phyloP scores from a whole-genome alignment of 192 early-diverging fungal species.

The Funneliformis mosseae region DNA sequence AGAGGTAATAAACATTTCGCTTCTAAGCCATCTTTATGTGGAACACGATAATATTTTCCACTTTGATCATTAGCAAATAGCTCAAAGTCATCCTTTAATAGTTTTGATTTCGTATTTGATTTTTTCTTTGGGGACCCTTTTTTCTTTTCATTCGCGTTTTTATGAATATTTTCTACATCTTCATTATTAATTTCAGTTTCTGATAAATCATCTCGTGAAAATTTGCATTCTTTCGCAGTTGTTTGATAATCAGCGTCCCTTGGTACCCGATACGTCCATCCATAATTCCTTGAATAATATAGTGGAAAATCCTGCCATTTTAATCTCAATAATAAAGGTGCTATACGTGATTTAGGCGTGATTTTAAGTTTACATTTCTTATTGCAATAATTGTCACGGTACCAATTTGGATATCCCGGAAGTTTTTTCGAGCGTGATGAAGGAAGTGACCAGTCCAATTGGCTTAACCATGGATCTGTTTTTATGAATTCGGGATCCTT shows the following conservation, averaged over 20 bases:
- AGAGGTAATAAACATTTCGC: constrained; percentile 84
- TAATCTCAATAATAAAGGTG: constrained; percentile 81
- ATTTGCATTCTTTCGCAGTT: constrained; percentile 28
- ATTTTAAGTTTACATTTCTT: constrained; percentile 63
- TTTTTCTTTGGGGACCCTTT: background rate
- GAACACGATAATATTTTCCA: constrained; percentile 69
- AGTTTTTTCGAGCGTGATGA: constrained; percentile 50
- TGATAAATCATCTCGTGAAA: constrained; percentile 25
- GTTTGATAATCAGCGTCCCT: constrained; percentile 39
- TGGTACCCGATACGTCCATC: constrained; percentile 85
- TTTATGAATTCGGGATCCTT: constrained; percentile 36
- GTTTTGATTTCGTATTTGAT: background rate
- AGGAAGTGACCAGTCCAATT: constrained; percentile 74
- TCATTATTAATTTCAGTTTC: constrained; percentile 7
- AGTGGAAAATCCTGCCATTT: constrained; percentile 85
- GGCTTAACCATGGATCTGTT: constrained; percentile 78
- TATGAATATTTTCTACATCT: background rate
- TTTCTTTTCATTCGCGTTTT: background rate
- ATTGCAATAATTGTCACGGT: constrained; percentile 72
- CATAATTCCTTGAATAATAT: constrained; percentile 62
- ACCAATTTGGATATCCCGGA: constrained; percentile 77
- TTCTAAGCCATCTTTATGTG: constrained; percentile 83
- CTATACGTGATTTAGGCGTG: constrained; percentile 67
- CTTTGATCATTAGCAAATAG: constrained; percentile 47
- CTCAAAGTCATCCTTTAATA: constrained; percentile 45